These are phyloP conservation scores for Setaria viridis DNA, from an alignment of 202 grass and related monocot genomes.

Conservation along the genomic window DNA sequence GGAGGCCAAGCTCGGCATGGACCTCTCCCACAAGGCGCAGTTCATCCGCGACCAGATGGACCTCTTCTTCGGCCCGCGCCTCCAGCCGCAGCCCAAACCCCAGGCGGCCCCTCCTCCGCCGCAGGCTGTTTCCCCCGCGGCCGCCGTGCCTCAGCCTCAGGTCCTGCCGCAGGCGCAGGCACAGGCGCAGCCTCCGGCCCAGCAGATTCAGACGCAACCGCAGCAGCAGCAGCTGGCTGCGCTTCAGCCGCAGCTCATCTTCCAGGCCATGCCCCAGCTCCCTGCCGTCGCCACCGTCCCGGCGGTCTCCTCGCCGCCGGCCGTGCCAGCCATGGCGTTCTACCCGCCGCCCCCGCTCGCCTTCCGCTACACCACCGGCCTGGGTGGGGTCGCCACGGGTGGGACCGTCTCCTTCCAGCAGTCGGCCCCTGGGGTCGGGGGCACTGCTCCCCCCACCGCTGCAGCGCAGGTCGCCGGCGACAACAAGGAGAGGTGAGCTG, in stretches of 20 bases:
- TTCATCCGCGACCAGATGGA: conserved; percentile 98
- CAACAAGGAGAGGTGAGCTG: conserved; percentile 68
- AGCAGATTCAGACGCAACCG: conserved; percentile 45
- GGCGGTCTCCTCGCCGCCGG: conserved; percentile 37
- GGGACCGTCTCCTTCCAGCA: conserved; percentile 68
- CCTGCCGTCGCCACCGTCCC: conserved; percentile 23
- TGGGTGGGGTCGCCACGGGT: conserved; percentile 45
- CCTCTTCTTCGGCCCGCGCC: conserved; percentile 73
- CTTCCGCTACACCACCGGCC: conserved; percentile 58
- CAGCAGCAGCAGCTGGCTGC: conserved; percentile 36
- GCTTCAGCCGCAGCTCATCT: conserved; percentile 55
- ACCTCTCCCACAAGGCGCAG: conserved; percentile 84
- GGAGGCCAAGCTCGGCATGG: conserved; percentile 76
- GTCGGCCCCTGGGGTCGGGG: conserved; percentile 39
- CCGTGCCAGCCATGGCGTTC: conserved; percentile 74
- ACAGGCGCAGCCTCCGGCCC: conserved; percentile 3
- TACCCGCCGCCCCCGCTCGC: conserved; percentile 81
- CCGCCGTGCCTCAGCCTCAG: conserved; percentile 24
- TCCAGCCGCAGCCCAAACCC: conserved; percentile 48
- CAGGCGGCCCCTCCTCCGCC: neutral
- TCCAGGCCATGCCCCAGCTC: conserved; percentile 53
- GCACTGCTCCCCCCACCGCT: conserved; percentile 44
- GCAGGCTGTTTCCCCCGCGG: neutral
- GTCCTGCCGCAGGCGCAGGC: conserved; percentile 32
- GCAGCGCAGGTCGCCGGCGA: conserved; percentile 38